Conservation (phyloP, 306 rosid species). For the Sechiopsis laciniata region DNA sequence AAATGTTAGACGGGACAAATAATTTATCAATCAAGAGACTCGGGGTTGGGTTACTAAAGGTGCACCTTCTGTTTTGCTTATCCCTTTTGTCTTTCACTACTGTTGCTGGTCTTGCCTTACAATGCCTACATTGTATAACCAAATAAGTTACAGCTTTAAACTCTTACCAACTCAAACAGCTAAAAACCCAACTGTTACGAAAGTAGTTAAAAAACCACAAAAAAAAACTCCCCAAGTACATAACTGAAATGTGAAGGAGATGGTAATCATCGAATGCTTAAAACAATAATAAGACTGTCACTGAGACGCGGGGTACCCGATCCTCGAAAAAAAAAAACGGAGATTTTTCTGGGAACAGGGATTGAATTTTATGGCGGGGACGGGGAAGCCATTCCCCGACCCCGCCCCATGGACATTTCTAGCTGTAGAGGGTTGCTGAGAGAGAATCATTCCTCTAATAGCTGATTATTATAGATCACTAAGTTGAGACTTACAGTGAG, state of each 20-base stretch:
- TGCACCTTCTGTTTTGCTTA: conserved; percentile 81
- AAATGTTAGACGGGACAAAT: conserved; percentile 22
- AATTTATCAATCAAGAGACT: neutral
- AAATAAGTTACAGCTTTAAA: neutral
- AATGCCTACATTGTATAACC: conserved; percentile 51
- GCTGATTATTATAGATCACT: too few relatives aligned
- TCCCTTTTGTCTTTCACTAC: conserved; percentile 89
- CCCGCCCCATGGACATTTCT: too few relatives aligned
- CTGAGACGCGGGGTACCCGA: too few relatives aligned
- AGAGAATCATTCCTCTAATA: too few relatives aligned
- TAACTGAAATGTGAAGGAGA: neutral
- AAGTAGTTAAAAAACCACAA: neutral
- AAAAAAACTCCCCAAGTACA: neutral
- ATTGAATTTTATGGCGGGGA: too few relatives aligned
- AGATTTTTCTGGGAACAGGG: too few relatives aligned
- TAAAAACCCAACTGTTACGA: neutral
- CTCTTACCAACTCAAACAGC: neutral
- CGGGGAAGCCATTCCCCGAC: too few relatives aligned
- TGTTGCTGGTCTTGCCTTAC: conserved; percentile 83
- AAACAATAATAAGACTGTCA: neutral
- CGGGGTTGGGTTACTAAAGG: neutral
- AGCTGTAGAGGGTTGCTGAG: too few relatives aligned
- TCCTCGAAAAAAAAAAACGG: too few relatives aligned
- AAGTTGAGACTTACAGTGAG: too few relatives aligned
- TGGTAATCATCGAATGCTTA: neutral